A percentile compares a stretch with the other conserved stretches of the same genome.
phyloP scores from a whole-genome alignment of 257 asterid species.

The Voacanga thouarsii region DNA sequence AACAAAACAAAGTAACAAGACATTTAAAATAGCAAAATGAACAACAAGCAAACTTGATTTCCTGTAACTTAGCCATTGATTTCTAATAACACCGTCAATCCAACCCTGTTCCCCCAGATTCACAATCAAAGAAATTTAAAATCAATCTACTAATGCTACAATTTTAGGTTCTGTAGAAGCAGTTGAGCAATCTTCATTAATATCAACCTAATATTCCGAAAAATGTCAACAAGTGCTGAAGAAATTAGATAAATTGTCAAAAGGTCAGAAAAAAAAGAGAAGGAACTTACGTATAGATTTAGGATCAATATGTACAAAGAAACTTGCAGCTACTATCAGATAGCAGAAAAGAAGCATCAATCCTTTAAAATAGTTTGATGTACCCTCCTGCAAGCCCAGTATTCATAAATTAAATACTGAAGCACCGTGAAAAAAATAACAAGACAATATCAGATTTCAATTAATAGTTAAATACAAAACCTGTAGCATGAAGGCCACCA shows the following conservation, averaged over 20 bases:
- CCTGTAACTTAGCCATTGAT: not conserved
- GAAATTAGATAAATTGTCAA: not conserved
- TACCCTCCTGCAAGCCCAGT: conserved; percentile 66
- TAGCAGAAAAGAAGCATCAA: conserved; percentile 87
- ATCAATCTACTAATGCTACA: not conserved
- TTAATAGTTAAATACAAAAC: conserved; percentile 25
- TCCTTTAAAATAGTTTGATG: conserved; percentile 91
- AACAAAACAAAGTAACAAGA: not conserved
- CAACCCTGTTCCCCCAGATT: not conserved
- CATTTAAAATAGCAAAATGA: not conserved
- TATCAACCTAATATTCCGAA: not conserved
- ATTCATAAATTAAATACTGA: not conserved
- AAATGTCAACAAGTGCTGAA: not conserved
- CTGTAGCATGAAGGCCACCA: conserved; percentile 79
- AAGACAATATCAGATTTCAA: not conserved
- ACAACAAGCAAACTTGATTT: not conserved
- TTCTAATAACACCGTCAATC: not conserved
- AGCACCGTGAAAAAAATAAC: not conserved
- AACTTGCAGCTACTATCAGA: conserved; percentile 84
- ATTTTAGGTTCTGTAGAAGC: not conserved
- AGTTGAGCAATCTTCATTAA: not conserved
- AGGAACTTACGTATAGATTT: conserved; percentile 52
- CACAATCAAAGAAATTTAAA: not conserved
- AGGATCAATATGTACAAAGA: conserved; percentile 82
- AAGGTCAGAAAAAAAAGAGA: not conserved